Base-by-base conservation (phyloP, 2,329 filamentous ascomycete genomes). In the Calonectria pteridis region DNA sequence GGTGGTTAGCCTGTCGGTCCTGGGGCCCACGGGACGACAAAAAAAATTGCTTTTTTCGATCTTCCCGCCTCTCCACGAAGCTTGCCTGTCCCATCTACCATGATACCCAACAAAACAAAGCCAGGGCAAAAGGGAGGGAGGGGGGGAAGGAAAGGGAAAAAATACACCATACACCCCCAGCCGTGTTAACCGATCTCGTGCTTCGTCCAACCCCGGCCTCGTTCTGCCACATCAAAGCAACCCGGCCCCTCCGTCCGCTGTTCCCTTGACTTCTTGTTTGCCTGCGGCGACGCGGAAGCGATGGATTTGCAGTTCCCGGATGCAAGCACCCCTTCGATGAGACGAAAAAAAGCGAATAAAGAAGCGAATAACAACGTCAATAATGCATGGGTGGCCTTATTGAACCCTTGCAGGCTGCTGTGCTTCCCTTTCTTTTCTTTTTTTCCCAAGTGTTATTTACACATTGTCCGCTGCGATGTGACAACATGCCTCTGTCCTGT, bases 61-160 rank as follows among this genome's bases (percentile, higher is more conserved):
- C 78, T 79, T 64, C 74, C 75, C 75, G 75, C 71, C 77, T 76
- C 77, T 76, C 77, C 76, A 73, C 76, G 73, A 43, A 43, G 53
- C 50, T 35, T 53, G 53, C 29, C 43, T 69, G 40, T 55, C 29
- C 53, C 59, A 64, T 64, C 55, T 62, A 69, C 70, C 67, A 78
- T 74, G 75, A 31, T 55, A 73, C 40, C 67, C 46, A 73, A 55
- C 49, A 69, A 70, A 67, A 64, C 59, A 46, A 31, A 64, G n/a
- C 59, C 20, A 35, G 29, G 13, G 55, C 20, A 35, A 35, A 20
- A 59, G 20, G 46, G 46, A 26, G 7, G 51, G 29, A 7, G 18
- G 31, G 31, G 13, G 31, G 13, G n/a, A 37, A 59, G 14, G 6
- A n/a, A 58, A 11, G n/a, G 23, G 23, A 35, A 37, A 58, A 23